Base-by-base conservation (phyloP, 1,284 basidiomycete genomes). In the Irpex rosettiformis region DNA sequence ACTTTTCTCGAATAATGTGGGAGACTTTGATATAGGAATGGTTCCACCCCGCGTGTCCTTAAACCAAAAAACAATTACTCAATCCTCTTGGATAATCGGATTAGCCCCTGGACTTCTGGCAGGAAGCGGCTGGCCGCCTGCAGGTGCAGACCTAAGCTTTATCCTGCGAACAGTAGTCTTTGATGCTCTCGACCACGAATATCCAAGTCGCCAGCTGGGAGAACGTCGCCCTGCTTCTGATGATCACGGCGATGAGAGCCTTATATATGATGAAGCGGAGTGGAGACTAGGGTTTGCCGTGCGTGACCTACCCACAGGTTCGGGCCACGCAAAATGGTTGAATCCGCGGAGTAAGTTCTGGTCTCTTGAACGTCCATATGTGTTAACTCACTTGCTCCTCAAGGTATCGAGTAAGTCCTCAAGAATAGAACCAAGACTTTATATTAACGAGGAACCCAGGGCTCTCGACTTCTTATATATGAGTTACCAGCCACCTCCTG, bases 391-490 rank as follows among this genome's bases (percentile, higher is more conserved):
- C 43, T 30, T 47, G 49, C 1, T 37, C 2, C 10, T 4, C 7
- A 25, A 57, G 28, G 40, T 28, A 55, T 62, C 56, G 49, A 64
- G 60, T 61, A 54, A 53, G 60, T 49, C 8, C 4, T 21, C 48
- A 4, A 33, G 11, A 40, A 27, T 3, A 8, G 13, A 18, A 28
- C 11, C 5, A n/a, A 28, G 2, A 10, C 3, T 28, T 56, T 21
- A 42, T 40, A 28, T 52, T 18, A 37, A 28, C 52, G 30, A 24
- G 33, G 16, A 40, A 57, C 52, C 59, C 42, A 89, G 90, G 71
- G 91, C 93, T 6, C 72, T 95, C 42, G 93, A 95, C 71, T 96
- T 94, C 66, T 72, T 96, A 16, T 92, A 91, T 68, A 85, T 95
- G 75, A 85, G 92, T 61, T 96, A 95, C 72, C 88, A 88, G 63